Evolutionary conservation across 2,329 filamentous ascomycete species (phyloP), one percentile per base, ranked within the genome.

Genomic region (Corynespora cassiicola): DNA sequence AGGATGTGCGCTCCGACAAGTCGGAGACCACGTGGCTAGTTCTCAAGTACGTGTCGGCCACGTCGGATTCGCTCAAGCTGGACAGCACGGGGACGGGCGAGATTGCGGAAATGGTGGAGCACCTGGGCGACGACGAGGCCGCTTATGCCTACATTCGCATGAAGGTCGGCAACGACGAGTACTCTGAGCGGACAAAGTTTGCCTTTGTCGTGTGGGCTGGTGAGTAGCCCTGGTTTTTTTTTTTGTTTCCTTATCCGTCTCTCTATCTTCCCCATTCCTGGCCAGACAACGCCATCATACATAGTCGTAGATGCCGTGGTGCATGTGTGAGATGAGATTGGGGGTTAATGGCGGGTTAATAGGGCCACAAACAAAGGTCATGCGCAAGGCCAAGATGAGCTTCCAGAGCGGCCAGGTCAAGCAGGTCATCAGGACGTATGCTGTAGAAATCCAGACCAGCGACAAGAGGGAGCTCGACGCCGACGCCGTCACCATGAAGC

Each of bases 161-260:
- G 58, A 82, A 86, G 72, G 82, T 87, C 65, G 83, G 83, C 61
- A 87, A 87, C 71, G 84, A 88, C 65, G 80, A 80, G 50, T 85
- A 88, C 73, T 81, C 76, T 68, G 83, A 73, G 60, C 75, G 85
- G 23, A 79, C 86, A 59, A 88, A 88, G 71, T 87, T 87, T 61
- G 77, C 74, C 31, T 74, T 88, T 31, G 70, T 87, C 20, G 76
- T 86, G 50, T 88, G 84, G 84, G 85, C 86, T 64, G 84, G 84
- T 62, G 75, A 78, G 65, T 61, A 19, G 28, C 25, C 16, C 29
- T 33, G 5, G 22, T 23, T 24, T 22, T 21, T 35, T 24, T 33
- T 19, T 7, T 19, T 35, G 7, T 2, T 23, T 29, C 7, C 10
- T 14, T 4, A 4, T 16, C 6, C 11, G 6, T 9, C n/a, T 5